A percentile compares a stretch with the other conserved stretches of the same genome.
Conservation (phyloP, 306 rosid genomes). For the Quillaja saponaria region DNA sequence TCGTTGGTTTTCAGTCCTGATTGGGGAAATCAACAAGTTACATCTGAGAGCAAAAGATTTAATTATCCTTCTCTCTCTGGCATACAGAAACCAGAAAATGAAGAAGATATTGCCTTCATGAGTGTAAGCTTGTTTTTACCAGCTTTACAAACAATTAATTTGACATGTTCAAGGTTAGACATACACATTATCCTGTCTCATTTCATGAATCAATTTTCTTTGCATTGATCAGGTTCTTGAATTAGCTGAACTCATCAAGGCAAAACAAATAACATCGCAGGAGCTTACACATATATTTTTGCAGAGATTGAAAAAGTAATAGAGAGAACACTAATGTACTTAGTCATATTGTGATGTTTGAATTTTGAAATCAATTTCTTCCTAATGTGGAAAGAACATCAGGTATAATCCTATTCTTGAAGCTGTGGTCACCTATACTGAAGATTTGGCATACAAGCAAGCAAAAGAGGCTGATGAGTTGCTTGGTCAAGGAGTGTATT, state of each 20-base stretch:
- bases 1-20: conserved; percentile 55
- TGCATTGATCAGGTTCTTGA: conserved; percentile 59
- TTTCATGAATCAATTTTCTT: conserved; percentile 1
- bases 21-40: conserved; percentile 41
- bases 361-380: conserved; percentile 2
- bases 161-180: conserved; percentile 11
- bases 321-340: conserved; percentile 16
- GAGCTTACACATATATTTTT: conserved; percentile 68
- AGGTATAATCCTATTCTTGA: conserved; percentile 70
- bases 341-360: conserved; percentile 2
- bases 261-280: conserved; percentile 66
- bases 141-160: not conserved
- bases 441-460: conserved; percentile 68
- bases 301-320: conserved; percentile 65
- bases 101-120: conserved; percentile 73
- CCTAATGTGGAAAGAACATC: conserved; percentile 28
- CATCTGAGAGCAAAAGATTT: conserved; percentile 38
- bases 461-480: conserved; percentile 67
- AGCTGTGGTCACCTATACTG: conserved; percentile 59
- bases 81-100: conserved; percentile 54
- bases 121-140: conserved; percentile 44
- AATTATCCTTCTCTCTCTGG: conserved; percentile 40
- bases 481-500: conserved; percentile 62
- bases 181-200: conserved; percentile 5
- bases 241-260: conserved; percentile 65